Conservation (phyloP, 1,284 basidiomycete genomes). For the Heterobasidion occidentale region DNA sequence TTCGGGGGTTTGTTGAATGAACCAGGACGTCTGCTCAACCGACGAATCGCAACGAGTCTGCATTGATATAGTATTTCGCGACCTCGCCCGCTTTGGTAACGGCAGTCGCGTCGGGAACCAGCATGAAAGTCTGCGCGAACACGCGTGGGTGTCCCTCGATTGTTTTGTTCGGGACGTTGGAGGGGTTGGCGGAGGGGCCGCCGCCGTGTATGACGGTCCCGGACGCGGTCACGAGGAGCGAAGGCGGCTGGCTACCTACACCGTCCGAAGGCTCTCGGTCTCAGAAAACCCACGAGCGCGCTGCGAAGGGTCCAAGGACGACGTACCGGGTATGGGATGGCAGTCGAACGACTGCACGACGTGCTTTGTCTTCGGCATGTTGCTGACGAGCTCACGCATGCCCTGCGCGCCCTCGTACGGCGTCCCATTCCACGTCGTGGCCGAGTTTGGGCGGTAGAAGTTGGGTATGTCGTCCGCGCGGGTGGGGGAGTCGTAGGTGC, state of each 20-base stretch:
- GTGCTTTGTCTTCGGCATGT: slow-evolving; percentile 70
- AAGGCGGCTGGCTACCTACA: slow-evolving; percentile 65
- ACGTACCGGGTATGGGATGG: slow-evolving; percentile 75
- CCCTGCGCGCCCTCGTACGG: slow-evolving; percentile 66
- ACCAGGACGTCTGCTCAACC: slow-evolving; percentile 32
- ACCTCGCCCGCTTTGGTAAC: slow-evolving; percentile 59
- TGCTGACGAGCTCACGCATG: slow-evolving; percentile 52
- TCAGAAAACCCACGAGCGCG: slow-evolving; percentile 2
- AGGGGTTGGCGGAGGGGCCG: slow-evolving; percentile 47
- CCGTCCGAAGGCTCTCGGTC: background rate
- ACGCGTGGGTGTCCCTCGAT: slow-evolving; percentile 74
- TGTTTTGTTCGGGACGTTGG: slow-evolving; percentile 39
- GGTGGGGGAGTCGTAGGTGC: slow-evolving; percentile 67
- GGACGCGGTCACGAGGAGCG: slow-evolving; percentile 69
- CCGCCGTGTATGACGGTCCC: slow-evolving; percentile 72
- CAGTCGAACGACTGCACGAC: slow-evolving; percentile 83
- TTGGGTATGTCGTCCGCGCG: slow-evolving; percentile 64
- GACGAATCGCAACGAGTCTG: slow-evolving; percentile 72
- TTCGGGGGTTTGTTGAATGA: too few species aligned
- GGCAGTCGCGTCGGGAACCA: slow-evolving; percentile 64
- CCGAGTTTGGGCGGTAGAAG: slow-evolving; percentile 69
- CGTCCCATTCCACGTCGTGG: slow-evolving; percentile 81
- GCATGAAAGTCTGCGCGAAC: slow-evolving; percentile 81
- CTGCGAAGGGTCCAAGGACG: background rate
- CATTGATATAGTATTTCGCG: slow-evolving; percentile 71